phyloP scores from a whole-genome alignment of 2,329 filamentous ascomycete species.

The Claviceps pazoutovae region DNA sequence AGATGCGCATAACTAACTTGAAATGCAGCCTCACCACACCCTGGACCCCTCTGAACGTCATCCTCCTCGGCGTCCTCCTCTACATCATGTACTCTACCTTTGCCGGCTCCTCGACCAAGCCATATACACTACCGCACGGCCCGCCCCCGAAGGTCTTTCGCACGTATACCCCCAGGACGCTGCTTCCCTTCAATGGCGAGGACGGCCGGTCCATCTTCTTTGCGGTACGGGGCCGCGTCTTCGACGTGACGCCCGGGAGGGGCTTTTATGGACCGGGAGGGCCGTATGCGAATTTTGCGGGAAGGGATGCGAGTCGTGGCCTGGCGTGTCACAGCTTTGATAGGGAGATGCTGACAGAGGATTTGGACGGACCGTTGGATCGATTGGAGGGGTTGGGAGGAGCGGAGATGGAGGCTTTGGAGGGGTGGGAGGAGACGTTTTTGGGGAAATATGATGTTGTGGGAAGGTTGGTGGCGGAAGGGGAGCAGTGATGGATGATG shows the following conservation, averaged over 20 bases:
- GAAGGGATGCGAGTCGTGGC: constrained; percentile 76
- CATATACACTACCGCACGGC: constrained; percentile 32
- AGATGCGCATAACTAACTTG: too few species aligned
- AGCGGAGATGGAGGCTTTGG: constrained; percentile 71
- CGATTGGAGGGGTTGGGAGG: constrained; percentile 54
- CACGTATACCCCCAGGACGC: constrained; percentile 61
- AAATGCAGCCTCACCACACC: constrained; percentile 14
- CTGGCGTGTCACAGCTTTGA: constrained; percentile 89
- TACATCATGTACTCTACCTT: constrained; percentile 44
- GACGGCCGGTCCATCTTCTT: constrained; percentile 68
- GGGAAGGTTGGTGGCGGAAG: constrained; percentile 57
- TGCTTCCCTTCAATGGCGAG: constrained; percentile 75
- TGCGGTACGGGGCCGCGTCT: constrained; percentile 80
- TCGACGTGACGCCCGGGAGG: constrained; percentile 73
- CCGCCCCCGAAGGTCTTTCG: constrained; percentile 47
- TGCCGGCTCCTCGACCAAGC: constrained; percentile 33
- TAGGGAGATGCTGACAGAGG: constrained; percentile 84
- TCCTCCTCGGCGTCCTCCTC: constrained; percentile 41
- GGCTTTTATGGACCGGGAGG: constrained; percentile 96
- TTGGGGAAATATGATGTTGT: constrained; percentile 91
- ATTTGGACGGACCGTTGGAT: constrained; percentile 73
- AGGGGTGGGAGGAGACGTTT: constrained; percentile 90
- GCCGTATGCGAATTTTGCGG: constrained; percentile 92
- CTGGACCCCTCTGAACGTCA: constrained; percentile 50
- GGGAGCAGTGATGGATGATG: constrained; percentile 19